These are phyloP conservation scores for Sporormia fimetaria DNA, from an alignment of 495 filamentous ascomycete species.

Conservation along the genomic window DNA sequence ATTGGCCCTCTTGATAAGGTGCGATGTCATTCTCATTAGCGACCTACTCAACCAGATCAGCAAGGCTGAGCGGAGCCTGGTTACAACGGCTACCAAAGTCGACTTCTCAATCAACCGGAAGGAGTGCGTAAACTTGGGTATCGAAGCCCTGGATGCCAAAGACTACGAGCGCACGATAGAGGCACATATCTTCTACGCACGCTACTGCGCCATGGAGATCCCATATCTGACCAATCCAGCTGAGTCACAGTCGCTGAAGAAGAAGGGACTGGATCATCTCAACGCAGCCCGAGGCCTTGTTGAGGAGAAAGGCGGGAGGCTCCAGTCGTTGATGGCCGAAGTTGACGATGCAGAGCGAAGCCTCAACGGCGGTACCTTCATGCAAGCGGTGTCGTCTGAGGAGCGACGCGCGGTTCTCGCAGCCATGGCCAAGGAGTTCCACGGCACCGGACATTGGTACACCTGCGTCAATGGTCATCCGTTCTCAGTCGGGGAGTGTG, in stretches of 20 bases:
- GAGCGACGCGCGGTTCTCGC: conserved; percentile 35
- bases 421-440: conserved; percentile 28
- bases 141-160: conserved; percentile 1
- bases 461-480: conserved; percentile 55
- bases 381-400: conserved; percentile 15
- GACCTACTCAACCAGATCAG: conserved; percentile 18
- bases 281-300: neutral
- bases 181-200: conserved; percentile 13
- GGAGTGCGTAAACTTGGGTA: neutral
- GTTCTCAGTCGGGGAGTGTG: conserved; percentile 66
- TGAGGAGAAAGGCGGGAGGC: neutral
- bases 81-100: neutral
- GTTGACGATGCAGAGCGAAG: conserved; percentile 6
- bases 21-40: conserved; percentile 41
- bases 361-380: neutral
- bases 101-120: conserved; percentile 1
- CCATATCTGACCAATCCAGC: neutral
- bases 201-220: conserved; percentile 7
- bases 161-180: conserved; percentile 9
- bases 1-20: conserved; percentile 3
- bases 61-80: neutral
- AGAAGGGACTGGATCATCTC: neutral
- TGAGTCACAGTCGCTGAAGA: neutral
- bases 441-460: conserved; percentile 48
- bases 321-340: conserved; percentile 5